Percentiles rank a stretch among this genome's conserved stretches.
phyloP scores from a whole-genome alignment of 192 early-diverging fungal genomes.

The Mortierella antarctica region DNA sequence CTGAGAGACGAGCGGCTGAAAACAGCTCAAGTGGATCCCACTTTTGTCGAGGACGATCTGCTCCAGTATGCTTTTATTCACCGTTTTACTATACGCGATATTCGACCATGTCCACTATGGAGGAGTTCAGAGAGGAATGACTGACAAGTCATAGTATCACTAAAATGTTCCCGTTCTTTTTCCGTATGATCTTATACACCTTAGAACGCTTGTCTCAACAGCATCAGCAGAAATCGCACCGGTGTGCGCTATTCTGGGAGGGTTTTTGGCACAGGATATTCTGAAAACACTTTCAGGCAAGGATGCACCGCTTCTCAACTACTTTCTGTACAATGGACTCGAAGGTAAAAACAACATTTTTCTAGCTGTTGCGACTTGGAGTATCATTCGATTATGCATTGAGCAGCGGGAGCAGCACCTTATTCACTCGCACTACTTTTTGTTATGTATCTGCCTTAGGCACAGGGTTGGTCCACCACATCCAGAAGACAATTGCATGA shows the following conservation, averaged over 20 bases:
- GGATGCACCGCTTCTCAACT: conserved; percentile 87
- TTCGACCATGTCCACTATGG: neutral
- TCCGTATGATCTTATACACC: conserved; percentile 12
- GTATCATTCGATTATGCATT: neutral
- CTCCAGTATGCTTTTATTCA: conserved; percentile 18
- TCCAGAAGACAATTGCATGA: conserved; percentile 25
- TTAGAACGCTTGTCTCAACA: conserved; percentile 62
- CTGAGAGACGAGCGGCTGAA: conserved; percentile 35
- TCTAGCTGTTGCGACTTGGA: neutral
- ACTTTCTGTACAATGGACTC: conserved; percentile 77
- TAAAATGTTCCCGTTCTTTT: conserved; percentile 23
- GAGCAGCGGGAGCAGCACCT: neutral
- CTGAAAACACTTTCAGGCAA: conserved; percentile 87
- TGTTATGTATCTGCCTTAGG: conserved; percentile 14
- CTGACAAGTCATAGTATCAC: conserved; percentile 24
- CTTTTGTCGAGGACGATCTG: conserved; percentile 34
- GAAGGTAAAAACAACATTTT: conserved; percentile 55
- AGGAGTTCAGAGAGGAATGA: neutral
- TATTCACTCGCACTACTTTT: neutral
- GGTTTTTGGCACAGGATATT: conserved; percentile 89
- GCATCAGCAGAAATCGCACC: conserved; percentile 77
- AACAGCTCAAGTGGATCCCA: conserved; percentile 29
- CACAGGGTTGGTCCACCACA: conserved; percentile 38
- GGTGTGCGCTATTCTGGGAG: conserved; percentile 88
- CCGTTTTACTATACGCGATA: neutral